Base-by-base conservation (phyloP, 2,329 filamentous ascomycete genomes). In the Trichoderma afroharzianum region DNA sequence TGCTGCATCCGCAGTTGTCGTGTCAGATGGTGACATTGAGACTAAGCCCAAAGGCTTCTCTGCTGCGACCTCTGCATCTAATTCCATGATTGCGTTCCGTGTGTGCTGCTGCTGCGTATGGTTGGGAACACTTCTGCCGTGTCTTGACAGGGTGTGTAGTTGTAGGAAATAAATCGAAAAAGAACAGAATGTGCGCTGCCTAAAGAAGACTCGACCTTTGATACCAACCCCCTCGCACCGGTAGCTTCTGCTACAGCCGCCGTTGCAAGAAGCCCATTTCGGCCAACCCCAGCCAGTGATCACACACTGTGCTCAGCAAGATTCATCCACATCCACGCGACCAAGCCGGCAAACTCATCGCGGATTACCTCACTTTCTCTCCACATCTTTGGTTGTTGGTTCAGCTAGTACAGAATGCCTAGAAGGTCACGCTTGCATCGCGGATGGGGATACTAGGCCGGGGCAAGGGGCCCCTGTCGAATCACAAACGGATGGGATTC, bases 11-110 rank as follows among this genome's bases (percentile, higher is more conserved):
- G 11, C 55, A 26, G 9, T 36, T 8, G 39, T 36, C 4, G 30
- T 21, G 47, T 32, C 57, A 26, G 67, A 53, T 18, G 36, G 57
- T 47, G 21, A 24, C 39, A 32, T 50, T 33, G 67, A 69, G 67
- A 61, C 57, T 62, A 62, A 47, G 30, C 57, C 67, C 67, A 36
- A 53, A 24, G 67, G 15, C 67, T 69, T 69, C 28, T 69, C 67
- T 47, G 36, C 66, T 47, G 66, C 66, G 43, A 53, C 67, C 28
- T 69, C 67, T 36, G 57, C 36, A 53, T 50, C 55, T 21, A 33
- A 32, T 53, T 69, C 39, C 39, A 53, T 69, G 39, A 28, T 24
- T 36, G 30, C 15, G 39, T 36, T 36, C 36, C 28, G 39, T 18
- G 39, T 61, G n/a, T 32, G 33, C 21, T 50, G 39, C n/a, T 50